Evolutionary conservation across 1,139 yeast genomes (phyloP).

Genomic region (Geotrichum fermentans): DNA sequence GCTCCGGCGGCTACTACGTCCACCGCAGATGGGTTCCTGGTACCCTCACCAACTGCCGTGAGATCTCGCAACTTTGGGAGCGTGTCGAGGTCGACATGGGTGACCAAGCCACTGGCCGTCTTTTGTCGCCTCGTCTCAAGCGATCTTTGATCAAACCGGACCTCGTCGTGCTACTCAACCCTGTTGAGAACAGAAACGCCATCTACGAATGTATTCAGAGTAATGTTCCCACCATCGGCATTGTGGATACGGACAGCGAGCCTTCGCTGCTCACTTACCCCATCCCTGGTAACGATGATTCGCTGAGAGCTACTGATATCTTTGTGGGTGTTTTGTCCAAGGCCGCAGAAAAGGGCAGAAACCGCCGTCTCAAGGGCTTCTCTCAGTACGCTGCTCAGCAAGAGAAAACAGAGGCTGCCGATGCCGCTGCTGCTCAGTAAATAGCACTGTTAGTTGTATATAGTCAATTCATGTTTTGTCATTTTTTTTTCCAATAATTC

Average conservation of each 20-base stretch:
- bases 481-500: background rate
- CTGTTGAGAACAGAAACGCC: slow-evolving; percentile 79
- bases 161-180: slow-evolving; percentile 77
- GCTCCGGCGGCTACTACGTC: slow-evolving; percentile 76
- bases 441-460: slow-evolving; percentile 6
- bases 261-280: slow-evolving; percentile 88
- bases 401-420: slow-evolving; percentile 1
- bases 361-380: slow-evolving; percentile 48
- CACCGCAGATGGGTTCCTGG: slow-evolving; percentile 93
- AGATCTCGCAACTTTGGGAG: slow-evolving; percentile 56
- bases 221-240: slow-evolving; percentile 88
- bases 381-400: slow-evolving; percentile 16
- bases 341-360: slow-evolving; percentile 77
- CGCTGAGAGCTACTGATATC: slow-evolving; percentile 73
- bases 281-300: slow-evolving; percentile 93
- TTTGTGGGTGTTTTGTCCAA: slow-evolving; percentile 77
- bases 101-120: slow-evolving; percentile 56
- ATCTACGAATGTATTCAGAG: slow-evolving; percentile 75
- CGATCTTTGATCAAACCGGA: slow-evolving; percentile 67
- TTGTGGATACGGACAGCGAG: slow-evolving; percentile 90
- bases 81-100: slow-evolving; percentile 65
- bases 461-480: background rate
- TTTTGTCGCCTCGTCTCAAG: slow-evolving; percentile 41
- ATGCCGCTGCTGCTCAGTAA: slow-evolving; percentile 1
- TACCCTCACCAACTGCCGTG: slow-evolving; percentile 78